Conservation (phyloP, 768 basidiomycete genomes). For the Auriculariales sp. region DNA sequence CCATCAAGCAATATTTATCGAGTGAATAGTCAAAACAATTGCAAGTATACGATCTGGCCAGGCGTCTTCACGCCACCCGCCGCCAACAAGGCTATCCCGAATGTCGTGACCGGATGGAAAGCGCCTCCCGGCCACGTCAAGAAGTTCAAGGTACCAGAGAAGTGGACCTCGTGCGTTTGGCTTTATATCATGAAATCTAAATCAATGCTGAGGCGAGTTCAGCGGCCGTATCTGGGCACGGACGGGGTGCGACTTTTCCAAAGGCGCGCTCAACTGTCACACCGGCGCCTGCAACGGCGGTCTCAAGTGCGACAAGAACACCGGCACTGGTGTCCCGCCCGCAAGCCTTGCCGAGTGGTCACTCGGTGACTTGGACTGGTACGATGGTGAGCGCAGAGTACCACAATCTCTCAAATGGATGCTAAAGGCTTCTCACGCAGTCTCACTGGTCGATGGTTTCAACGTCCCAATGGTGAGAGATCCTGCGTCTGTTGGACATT, state of each 20-base stretch:
- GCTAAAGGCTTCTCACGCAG: no score
- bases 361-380: slow-evolving; percentile 36
- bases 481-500: background rate
- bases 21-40: background rate
- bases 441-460: slow-evolving; percentile 50
- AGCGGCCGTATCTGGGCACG: slow-evolving; percentile 8
- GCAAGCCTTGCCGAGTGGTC: slow-evolving; percentile 58
- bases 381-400: slow-evolving; percentile 33
- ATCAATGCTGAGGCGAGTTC: no score
- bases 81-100: background rate
- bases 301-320: slow-evolving; percentile 3
- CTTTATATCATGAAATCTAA: no score
- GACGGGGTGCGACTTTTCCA: slow-evolving; percentile 12
- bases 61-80: background rate
- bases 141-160: background rate
- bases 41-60: background rate
- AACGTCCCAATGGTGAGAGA: slow-evolving; percentile 32
- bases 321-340: slow-evolving; percentile 35
- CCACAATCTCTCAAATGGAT: no score
- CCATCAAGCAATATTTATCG: background rate
- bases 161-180: background rate
- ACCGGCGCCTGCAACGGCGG: slow-evolving; percentile 16
- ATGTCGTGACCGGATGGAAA: background rate
- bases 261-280: slow-evolving; percentile 11
- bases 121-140: background rate